Evolutionary conservation across 225 moss, liverwort and hornwort species (phyloP).

Genomic region (Polytrichum commune): DNA sequence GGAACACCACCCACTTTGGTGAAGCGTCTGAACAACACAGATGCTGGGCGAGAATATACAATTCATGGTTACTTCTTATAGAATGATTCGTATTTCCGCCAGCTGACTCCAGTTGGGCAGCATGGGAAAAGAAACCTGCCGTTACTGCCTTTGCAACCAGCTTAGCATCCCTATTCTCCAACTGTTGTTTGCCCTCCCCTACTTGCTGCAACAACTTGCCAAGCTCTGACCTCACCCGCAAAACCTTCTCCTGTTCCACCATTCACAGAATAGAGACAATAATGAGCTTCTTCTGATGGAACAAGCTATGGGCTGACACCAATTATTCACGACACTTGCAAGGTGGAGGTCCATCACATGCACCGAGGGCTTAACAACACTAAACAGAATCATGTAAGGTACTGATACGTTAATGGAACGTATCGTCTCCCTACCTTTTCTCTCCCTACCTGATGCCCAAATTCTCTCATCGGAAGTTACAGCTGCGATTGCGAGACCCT

Average conservation of each 20-base stretch:
- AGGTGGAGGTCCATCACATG: no score
- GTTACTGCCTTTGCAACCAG: conserved; percentile 68
- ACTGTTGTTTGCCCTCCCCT: conserved; percentile 45
- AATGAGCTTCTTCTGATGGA: no score
- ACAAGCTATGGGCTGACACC: no score
- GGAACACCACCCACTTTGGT: conserved; percentile 90
- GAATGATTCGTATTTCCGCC: conserved; percentile 70
- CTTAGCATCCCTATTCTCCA: conserved; percentile 60
- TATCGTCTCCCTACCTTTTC: conserved; percentile 18
- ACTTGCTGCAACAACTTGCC: no score
- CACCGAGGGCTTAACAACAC: no score
- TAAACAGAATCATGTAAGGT: no score
- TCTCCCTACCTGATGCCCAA: conserved; percentile 85
- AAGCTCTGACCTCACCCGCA: no score
- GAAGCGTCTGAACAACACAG: conserved; percentile 91
- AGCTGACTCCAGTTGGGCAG: conserved; percentile 72
- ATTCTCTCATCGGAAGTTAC: conserved; percentile 79
- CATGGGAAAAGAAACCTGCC: conserved; percentile 78
- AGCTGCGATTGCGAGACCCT: conserved; percentile 83
- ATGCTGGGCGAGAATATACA: conserved; percentile 83
- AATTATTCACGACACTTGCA: no score
- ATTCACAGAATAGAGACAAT: no score
- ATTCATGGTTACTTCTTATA: conserved; percentile 71
- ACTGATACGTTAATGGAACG: no score
- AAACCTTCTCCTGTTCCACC: no score